A percentile compares a stretch with the other conserved stretches of the same genome.
These are phyloP conservation scores for Aspergillus versicolor DNA, from an alignment of 2,329 filamentous ascomycete genomes.

Conservation along the genomic window DNA sequence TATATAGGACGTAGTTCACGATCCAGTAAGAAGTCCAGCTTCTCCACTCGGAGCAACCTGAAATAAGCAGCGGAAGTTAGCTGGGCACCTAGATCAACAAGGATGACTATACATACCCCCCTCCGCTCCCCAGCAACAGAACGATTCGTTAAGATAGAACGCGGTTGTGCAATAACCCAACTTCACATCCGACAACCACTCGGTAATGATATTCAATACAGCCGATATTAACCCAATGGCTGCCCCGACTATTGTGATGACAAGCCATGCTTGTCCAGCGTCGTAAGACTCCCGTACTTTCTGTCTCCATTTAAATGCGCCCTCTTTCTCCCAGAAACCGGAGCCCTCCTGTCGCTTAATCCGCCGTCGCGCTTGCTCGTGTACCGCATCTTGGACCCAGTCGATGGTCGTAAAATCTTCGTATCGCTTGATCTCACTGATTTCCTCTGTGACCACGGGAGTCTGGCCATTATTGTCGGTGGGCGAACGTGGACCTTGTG, in stretches of 20 bases:
- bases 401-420: conserved; percentile 97
- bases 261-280: conserved; percentile 96
- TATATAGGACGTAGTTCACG: conserved; percentile 84
- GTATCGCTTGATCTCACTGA: conserved; percentile 96
- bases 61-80: conserved; percentile 1
- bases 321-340: conserved; percentile 67
- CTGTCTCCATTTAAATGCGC: conserved; percentile 74
- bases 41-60: conserved; percentile 85
- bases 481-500: conserved; percentile 50
- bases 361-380: conserved; percentile 81
- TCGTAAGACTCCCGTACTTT: conserved; percentile 86
- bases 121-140: conserved; percentile 97
- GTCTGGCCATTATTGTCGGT: conserved; percentile 58
- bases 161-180: conserved; percentile 91
- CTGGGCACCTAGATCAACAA: neutral
- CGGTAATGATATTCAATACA: conserved; percentile 89
- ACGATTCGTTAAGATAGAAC: conserved; percentile 95
- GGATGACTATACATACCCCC: conserved; percentile 55
- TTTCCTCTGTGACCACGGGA: conserved; percentile 84
- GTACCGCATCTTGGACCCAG: conserved; percentile 96
- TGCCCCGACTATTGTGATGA: conserved; percentile 87
- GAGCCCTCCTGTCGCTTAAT: conserved; percentile 70
- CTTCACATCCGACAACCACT: conserved; percentile 96
- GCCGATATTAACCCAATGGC: conserved; percentile 92
- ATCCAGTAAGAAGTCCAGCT: conserved; percentile 77